Conservation (phyloP, 2,329 filamentous ascomycete species). For the Alternaria solani region DNA sequence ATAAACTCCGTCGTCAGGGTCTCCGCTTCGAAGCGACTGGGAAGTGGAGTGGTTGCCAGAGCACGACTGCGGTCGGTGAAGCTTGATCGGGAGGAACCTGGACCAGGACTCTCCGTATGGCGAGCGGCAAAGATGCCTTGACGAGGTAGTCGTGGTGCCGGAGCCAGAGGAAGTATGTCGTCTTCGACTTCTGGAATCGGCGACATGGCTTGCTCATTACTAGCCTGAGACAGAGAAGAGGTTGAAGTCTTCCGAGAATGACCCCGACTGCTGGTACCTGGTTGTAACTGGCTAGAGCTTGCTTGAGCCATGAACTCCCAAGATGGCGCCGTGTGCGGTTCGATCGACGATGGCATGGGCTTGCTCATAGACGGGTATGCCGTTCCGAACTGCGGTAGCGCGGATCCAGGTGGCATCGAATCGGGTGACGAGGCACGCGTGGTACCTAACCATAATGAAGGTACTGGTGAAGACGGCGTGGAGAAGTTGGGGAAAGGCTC, state of each 20-base stretch:
- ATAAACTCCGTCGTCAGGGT: conserved; percentile 47
- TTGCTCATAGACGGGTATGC: conserved; percentile 28
- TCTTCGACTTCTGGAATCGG: conserved; percentile 42
- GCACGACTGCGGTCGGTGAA: conserved; percentile 46
- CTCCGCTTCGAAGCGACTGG: conserved; percentile 49
- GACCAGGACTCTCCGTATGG: conserved; percentile 36
- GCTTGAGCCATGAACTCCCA: conserved; percentile 49
- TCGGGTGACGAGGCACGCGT: conserved; percentile 49
- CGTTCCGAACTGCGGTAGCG: conserved; percentile 31
- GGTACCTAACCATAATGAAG: conserved; percentile 50
- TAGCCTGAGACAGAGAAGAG: conserved; percentile 41
- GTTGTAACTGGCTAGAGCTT: conserved; percentile 31
- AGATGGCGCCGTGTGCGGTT: conserved; percentile 42
- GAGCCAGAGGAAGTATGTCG: conserved; percentile 38
- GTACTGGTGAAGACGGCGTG: conserved; percentile 46
- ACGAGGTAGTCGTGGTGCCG: conserved; percentile 38
- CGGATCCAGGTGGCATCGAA: conserved; percentile 38
- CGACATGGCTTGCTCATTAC: conserved; percentile 41
- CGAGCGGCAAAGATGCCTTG: conserved; percentile 43
- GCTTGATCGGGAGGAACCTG: conserved; percentile 37
- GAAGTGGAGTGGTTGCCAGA: conserved; percentile 39
- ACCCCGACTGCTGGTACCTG: conserved; percentile 28
- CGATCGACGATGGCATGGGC: conserved; percentile 33
- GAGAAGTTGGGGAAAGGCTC: conserved; percentile 41
- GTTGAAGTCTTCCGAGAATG: conserved; percentile 44